A percentile compares a stretch with the other conserved stretches of the same genome.
Evolutionary conservation across 129 eudicot genomes (phyloP).

Genomic region (Helichrysum umbraculigerum): DNA sequence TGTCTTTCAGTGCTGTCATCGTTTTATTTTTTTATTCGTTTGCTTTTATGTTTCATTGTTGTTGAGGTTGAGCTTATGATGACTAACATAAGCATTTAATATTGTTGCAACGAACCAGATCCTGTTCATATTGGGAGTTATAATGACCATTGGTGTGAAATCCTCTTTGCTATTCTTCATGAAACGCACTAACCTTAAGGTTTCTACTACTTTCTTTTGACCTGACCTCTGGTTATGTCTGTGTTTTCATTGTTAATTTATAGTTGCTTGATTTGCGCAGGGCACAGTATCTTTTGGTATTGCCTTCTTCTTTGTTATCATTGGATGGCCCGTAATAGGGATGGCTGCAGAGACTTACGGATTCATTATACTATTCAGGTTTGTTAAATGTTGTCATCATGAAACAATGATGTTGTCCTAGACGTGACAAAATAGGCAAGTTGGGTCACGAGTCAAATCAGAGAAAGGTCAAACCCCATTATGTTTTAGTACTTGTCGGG

Average conservation of each 20-base stretch:
- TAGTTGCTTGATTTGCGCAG: constrained; percentile 36
- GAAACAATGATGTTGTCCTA: not conserved
- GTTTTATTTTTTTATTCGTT: not conserved
- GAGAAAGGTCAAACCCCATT: not conserved
- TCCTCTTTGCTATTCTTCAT: constrained; percentile 54
- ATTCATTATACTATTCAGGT: constrained; percentile 71
- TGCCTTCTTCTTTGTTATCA: constrained; percentile 65
- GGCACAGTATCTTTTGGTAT: constrained; percentile 51
- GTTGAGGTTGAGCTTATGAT: not conserved
- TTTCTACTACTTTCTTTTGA: constrained; percentile 13
- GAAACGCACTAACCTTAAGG: constrained; percentile 53
- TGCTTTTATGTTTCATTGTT: not conserved
- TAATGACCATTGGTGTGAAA: constrained; percentile 57
- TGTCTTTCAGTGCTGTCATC: constrained; percentile 1
- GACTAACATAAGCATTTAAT: constrained; percentile 23
- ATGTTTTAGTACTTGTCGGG: not conserved
- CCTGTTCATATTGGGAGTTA: constrained; percentile 57
- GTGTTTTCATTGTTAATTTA: not conserved
- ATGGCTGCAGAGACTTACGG: constrained; percentile 66
- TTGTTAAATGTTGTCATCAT: constrained; percentile 7
- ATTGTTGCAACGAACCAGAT: constrained; percentile 48
- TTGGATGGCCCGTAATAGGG: constrained; percentile 73
- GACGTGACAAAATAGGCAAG: not conserved
- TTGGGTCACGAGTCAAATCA: not conserved
- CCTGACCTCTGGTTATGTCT: not conserved